Percentiles rank a stretch among this genome's conserved stretches.
These are phyloP conservation scores for Aspergillus nanangensis DNA, from an alignment of 495 filamentous ascomycete species.

Conservation along the genomic window DNA sequence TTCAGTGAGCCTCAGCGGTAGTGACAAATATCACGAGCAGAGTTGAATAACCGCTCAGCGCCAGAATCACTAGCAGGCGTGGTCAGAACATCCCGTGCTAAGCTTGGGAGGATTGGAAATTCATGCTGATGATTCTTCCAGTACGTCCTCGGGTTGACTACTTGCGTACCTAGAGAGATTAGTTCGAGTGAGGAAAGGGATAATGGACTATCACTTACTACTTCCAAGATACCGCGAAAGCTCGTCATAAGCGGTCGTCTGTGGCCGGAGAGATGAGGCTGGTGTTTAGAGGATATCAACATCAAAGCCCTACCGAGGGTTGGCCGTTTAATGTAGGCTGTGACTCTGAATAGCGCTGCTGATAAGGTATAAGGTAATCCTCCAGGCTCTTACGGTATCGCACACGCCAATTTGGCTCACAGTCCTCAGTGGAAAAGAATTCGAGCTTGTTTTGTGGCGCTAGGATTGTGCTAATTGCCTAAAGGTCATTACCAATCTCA, in stretches of 20 bases:
- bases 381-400: too few relatives aligned
- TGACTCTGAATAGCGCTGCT: not conserved
- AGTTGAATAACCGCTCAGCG: constrained; percentile 8
- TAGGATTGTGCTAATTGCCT: constrained; percentile 15
- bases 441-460: too few relatives aligned
- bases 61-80: constrained; percentile 4
- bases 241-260: not conserved
- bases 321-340: not conserved
- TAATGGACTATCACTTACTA: not conserved
- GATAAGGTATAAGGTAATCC: not conserved
- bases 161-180: too few relatives aligned
- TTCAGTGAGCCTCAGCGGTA: too few relatives aligned
- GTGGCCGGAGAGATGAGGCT: not conserved
- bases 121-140: constrained; percentile 9
- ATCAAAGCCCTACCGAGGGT: not conserved
- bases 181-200: not conserved
- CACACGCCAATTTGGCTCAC: not conserved
- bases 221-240: not conserved
- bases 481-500: constrained; percentile 6
- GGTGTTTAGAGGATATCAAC: not conserved
- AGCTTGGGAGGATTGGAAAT: constrained; percentile 5
- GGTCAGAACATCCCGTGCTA: constrained; percentile 6
- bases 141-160: not conserved
- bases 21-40: too few relatives aligned
- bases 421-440: constrained; percentile 15